phyloP scores from a whole-genome alignment of 352 stramenopile genomes.

The Phytophthora citrophthora region DNA sequence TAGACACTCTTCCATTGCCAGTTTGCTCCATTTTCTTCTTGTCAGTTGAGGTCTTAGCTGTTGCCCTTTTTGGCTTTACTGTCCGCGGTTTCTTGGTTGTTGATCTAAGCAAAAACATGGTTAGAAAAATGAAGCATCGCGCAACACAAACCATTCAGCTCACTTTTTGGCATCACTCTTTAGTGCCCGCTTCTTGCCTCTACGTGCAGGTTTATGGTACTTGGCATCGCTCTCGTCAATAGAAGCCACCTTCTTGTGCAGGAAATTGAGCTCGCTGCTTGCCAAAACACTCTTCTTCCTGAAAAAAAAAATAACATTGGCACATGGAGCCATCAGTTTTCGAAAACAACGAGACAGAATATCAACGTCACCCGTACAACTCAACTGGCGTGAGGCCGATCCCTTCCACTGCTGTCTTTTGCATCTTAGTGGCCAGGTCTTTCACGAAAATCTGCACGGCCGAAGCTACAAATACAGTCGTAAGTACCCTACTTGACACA shows the following conservation, averaged over 20 bases:
- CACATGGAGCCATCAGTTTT: slow-evolving; percentile 1
- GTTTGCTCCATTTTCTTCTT: slow-evolving; percentile 7
- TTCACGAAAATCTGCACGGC: slow-evolving; percentile 66
- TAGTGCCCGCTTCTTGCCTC: slow-evolving; percentile 34
- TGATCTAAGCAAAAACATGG: slow-evolving; percentile 5
- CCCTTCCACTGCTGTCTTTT: slow-evolving; percentile 29
- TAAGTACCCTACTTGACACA: neutral
- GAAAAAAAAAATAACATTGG: neutral
- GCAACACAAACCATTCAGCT: slow-evolving; percentile 8
- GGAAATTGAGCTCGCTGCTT: slow-evolving; percentile 51
- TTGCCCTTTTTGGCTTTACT: slow-evolving; percentile 15
- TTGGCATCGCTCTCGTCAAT: slow-evolving; percentile 72
- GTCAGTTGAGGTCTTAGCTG: neutral
- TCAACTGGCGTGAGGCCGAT: slow-evolving; percentile 56
- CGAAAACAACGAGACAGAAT: neutral
- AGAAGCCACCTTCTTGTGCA: slow-evolving; percentile 55
- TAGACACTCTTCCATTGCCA: slow-evolving; percentile 9
- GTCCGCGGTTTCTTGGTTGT: slow-evolving; percentile 31
- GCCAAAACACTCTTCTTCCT: slow-evolving; percentile 67
- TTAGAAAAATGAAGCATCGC: neutral
- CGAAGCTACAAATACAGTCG: slow-evolving; percentile 36
- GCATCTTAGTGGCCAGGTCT: slow-evolving; percentile 59
- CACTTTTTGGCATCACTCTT: slow-evolving; percentile 28
- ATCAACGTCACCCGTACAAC: slow-evolving; percentile 46
- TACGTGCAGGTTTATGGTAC: slow-evolving; percentile 50